Evolutionary conservation across 768 basidiomycete species (phyloP), one percentile per base, ranked within the genome.

Genomic region (Chalciporus piperatus): DNA sequence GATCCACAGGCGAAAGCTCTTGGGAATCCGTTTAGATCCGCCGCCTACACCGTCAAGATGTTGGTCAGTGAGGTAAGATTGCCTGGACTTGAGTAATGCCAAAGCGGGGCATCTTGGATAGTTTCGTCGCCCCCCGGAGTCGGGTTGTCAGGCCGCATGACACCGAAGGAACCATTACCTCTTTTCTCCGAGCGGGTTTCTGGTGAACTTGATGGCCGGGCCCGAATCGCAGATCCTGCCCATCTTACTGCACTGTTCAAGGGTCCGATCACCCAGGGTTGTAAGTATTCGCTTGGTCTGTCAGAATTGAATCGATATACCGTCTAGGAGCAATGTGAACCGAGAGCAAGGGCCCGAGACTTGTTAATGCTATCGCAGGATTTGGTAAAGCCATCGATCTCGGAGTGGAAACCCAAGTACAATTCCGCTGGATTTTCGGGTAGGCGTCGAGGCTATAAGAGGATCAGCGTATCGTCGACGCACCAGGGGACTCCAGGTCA

Each of bases 361-460:
- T 32, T 32, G 30, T 9, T 10, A 9, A 32, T 32, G 30, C 10
- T 32, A 32, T 9, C 30, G 33, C 33, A 35, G 5, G 14, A 35
- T 35, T 6, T 35, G 33, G 33, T 35, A 35, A 35, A 14, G 33
- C 13, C 33, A 16, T 35, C 7, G 33, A 35, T 32, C 30, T 32
- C 30, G 10, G 30, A 32, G 30, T 13, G 30, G 30, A 32, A 32
- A 4, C 30, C 12, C 9, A 4, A 25, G 16, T n/a, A 3, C 33
- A 32, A 35, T 35, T 14, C 16, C 7, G 33, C 3, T 6, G 16
- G 33, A 35, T 35, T 30, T 30, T 10, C 30, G 30, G 30, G 5
- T 9, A 30, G 37, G 37, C 20, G 39, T 40, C 14, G 39, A 30
- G 30, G 12, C 10, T 62, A 64, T 64, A 64, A 63, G 52, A 60